Evolutionary conservation across 768 basidiomycete species (phyloP).

Genomic region (Suillus hirtellus): DNA sequence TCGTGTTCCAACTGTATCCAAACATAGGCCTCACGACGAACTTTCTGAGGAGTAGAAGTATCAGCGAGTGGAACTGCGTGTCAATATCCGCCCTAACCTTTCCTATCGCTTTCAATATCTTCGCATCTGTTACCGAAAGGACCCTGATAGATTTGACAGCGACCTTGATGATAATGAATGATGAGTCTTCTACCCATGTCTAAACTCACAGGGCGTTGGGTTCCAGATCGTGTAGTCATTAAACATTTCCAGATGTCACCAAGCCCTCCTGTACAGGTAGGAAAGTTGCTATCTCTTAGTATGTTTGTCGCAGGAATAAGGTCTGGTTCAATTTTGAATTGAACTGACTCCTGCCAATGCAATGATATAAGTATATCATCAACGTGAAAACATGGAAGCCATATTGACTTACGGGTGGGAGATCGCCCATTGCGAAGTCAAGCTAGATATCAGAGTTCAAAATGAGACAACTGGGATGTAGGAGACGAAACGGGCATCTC

Average conservation of each 20-base stretch:
- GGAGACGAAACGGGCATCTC: neutral
- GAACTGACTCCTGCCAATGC: neutral
- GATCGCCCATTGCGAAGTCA: neutral
- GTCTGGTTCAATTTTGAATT: neutral
- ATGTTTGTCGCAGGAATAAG: neutral
- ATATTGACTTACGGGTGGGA: neutral
- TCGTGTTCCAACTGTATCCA: constrained; percentile 31
- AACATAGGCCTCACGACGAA: constrained; percentile 31
- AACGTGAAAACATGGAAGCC: neutral
- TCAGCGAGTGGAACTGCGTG: neutral
- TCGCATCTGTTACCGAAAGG: neutral
- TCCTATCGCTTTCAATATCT: neutral
- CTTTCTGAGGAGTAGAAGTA: constrained; percentile 20
- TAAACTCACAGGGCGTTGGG: neutral
- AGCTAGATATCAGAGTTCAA: neutral
- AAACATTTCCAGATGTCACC: constrained; percentile 15
- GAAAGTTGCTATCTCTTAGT: neutral
- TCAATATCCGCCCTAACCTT: neutral
- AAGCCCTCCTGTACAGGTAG: neutral
- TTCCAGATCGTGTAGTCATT: neutral
- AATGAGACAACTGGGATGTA: neutral
- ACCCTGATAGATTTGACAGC: constrained; percentile 13
- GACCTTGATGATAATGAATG: constrained; percentile 4
- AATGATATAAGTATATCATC: neutral
- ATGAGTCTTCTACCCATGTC: neutral